These are phyloP conservation scores for Pythium plurisporium DNA, from an alignment of 352 stramenopile species.

Conservation along the genomic window DNA sequence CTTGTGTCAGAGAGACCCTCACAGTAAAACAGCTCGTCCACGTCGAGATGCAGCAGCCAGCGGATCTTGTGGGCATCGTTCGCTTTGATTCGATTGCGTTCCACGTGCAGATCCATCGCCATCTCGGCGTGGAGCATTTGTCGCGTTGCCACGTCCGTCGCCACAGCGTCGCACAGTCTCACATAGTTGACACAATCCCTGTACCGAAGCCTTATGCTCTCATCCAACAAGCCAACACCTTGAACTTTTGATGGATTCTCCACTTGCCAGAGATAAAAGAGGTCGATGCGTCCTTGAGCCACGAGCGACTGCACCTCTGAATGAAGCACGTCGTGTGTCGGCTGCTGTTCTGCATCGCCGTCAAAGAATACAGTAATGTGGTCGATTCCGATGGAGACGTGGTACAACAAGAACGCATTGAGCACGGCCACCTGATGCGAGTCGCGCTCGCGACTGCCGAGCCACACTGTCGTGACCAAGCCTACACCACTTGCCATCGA, in stretches of 20 bases:
- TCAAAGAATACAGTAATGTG: slow-evolving; percentile 40
- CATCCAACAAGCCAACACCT: neutral
- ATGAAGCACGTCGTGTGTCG: slow-evolving; percentile 7
- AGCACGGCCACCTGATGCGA: slow-evolving; percentile 25
- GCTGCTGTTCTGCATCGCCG: slow-evolving; percentile 20
- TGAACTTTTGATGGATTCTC: neutral
- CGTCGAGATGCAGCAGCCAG: slow-evolving; percentile 38
- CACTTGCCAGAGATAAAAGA: slow-evolving; percentile 18
- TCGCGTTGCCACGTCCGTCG: slow-evolving; percentile 22
- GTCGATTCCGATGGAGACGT: slow-evolving; percentile 29
- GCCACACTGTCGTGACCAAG: slow-evolving; percentile 40
- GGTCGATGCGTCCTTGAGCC: slow-evolving; percentile 18
- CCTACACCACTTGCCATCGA: slow-evolving; percentile 16
- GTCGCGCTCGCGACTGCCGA: slow-evolving; percentile 3
- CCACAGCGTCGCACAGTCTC: neutral
- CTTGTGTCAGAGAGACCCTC: slow-evolving; percentile 11
- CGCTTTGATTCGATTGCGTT: neutral
- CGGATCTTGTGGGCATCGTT: slow-evolving; percentile 2
- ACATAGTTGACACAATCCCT: slow-evolving; percentile 11
- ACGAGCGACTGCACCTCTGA: slow-evolving; percentile 10
- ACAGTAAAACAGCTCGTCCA: slow-evolving; percentile 37
- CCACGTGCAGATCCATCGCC: slow-evolving; percentile 23
- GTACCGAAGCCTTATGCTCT: neutral
- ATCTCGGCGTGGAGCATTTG: slow-evolving; percentile 36
- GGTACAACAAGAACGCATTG: slow-evolving; percentile 36